phyloP scores from a whole-genome alignment of 768 basidiomycete genomes.

The Agaricus blazei region DNA sequence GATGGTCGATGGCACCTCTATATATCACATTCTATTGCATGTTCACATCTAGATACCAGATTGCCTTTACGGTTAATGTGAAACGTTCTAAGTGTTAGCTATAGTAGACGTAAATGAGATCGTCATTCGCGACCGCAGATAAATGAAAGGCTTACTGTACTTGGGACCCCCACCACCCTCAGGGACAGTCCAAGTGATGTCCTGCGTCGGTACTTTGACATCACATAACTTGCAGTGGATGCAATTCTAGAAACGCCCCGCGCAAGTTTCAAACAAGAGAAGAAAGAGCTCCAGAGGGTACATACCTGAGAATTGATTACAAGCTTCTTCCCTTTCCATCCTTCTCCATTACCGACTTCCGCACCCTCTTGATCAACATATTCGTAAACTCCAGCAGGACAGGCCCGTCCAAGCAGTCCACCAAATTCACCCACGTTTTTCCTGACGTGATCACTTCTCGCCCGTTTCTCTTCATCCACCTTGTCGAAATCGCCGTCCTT shows the following conservation, averaged over 20 bases:
- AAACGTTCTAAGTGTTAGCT: not conserved
- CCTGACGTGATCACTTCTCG: conserved; percentile 62
- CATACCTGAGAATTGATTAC: conserved; percentile 95
- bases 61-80: too few species aligned
- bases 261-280: not conserved
- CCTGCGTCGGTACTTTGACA: conserved; percentile 93
- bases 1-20: too few species aligned
- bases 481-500: conserved; percentile 15
- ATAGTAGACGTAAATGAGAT: not conserved
- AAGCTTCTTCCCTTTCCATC: conserved; percentile 79
- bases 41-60: too few species aligned
- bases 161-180: conserved; percentile 97
- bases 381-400: conserved; percentile 96
- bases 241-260: conserved; percentile 55
- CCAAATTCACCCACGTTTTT: conserved; percentile 78
- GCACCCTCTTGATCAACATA: conserved; percentile 60
- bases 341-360: conserved; percentile 32
- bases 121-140: not conserved
- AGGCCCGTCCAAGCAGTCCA: conserved; percentile 82
- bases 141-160: conserved; percentile 57
- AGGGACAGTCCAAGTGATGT: conserved; percentile 95
- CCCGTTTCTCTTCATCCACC: conserved; percentile 34
- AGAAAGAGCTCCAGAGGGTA: conserved; percentile 6
- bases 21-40: too few species aligned
- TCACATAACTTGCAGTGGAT: conserved; percentile 96